Base-by-base conservation (phyloP, 176 grass and related monocot genomes). In the Alopecurus myosuroides region DNA sequence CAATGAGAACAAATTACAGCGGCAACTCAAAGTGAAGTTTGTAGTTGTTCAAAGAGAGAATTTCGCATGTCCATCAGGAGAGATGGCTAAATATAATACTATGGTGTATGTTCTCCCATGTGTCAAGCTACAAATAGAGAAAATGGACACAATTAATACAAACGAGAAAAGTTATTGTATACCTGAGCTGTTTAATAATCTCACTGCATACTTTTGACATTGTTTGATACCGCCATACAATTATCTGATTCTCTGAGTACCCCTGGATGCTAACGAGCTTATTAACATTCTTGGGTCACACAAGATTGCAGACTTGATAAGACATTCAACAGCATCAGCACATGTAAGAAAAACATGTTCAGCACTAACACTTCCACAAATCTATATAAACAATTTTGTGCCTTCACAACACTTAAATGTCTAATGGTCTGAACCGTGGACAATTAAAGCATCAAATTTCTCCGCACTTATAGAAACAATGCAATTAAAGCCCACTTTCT, bases 241-340 rank as follows among this genome's bases (percentile, higher is more conserved):
- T 95, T 84, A 98, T n/a, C n/a, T 98, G 95, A 65, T 98, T 98
- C 80, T 98, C 92, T 33, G 95, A 95, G 74, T 95, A 98, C 42
- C 92, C 95, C 1, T 98, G 95, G 36, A 92, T 98, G 85, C 95
- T 98, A 52, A 93, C 95, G 82, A 95, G 86, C 81, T 98, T 92
- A 77, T 98, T 98, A 37, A 98, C 92, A 77, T 98, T 98, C 91
- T 95, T 93, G 77, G 95, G 95, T 92, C 95, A 98, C 4, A 88
- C 95, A 83, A 98, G 91, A 89, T 98, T 98, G 77, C 95, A 98
- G 2, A 95, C 95, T 92, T 98, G 87, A 41, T 29, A 39, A 85
- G 72, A 52, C n/a, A 81, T 61, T 82, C n/a, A 60, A 13, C n/a
- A 77, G 51, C n/a, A 4, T 76, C 31, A 85, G 60, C 23, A 76